Base-by-base conservation (phyloP, 2,329 filamentous ascomycete species). In the Fusarium graminum region DNA sequence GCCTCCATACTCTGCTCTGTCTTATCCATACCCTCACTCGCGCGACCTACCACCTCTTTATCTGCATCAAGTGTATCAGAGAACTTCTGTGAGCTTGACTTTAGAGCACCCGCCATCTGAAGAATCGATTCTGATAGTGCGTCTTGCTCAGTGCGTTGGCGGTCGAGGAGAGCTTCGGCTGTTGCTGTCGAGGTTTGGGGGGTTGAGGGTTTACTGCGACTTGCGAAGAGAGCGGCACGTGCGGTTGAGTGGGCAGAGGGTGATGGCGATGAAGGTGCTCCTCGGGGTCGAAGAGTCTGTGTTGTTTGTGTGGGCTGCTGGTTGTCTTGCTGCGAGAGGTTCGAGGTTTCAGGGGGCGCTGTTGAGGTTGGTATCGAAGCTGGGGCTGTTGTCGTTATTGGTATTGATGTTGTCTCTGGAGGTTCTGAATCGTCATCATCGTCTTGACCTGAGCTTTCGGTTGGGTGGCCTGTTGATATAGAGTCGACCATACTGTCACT, bases 111-210 rank as follows among this genome's bases (percentile, higher is more conserved):
- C 1, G 94, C 94, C 80, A 97, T 91, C 42, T 86, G 81, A 22
- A 97, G 83, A n/a, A 98, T 89, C 9, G 92, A 94, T 36, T 86
- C 84, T 0, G 94, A 94, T 4, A 98, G 85, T 32, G 85, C 82
- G 76, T 97, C 93, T 78, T 97, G 94, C 79, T 97, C 93, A 52
- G 82, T 83, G 52, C 92, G 90, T 74, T 97, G 88, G 73, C 91
- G 86, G 70, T 92, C 88, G 41, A 97, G 86, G 30, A 93, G 85
- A 1, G 88, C 85, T 80, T 97, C 93, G 1, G 87, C 84, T 16
- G 86, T 85, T 11, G 86, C 81, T 2, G 82, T 82, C 6, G 82
- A 80, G 5, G 77, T 72, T 53, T 78, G 70, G 2, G 76, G 73
- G 22, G 78, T 73, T 8, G 78, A 70, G 12, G 79, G 72, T 13